Evolutionary conservation across 306 rosid species (phyloP), one percentile per base, ranked within the genome.

Genomic region (Luffa aegyptiaca): DNA sequence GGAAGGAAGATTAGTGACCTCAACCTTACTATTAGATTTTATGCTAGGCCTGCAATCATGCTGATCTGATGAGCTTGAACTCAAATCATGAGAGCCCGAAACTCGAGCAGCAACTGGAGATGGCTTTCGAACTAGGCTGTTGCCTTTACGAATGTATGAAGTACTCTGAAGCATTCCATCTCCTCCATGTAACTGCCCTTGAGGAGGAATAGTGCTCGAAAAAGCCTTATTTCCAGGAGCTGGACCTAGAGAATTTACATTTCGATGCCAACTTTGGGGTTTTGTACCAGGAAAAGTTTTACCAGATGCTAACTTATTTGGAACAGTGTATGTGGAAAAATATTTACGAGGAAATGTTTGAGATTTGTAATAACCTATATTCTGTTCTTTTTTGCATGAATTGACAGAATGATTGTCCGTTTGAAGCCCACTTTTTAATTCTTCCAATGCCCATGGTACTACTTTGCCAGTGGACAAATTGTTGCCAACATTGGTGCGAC

Each of bases 141-240:
- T 92, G 66, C 99, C 99, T 82, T 93, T 95, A 78, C 97, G 99
- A 76, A 93, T 87, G 86, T 93, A 95, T 55, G 94, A 91, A 86
- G 87, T 87, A 86, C 83, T 87, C 62, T 85, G 93, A 72, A 83
- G 35, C 51, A 85, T 90, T 69, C 83, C 89, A 80, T 87, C 86
- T 59, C 76, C 81, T 57, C 83, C 89, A 18, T 85, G 80, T 75
- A 84, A 82, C 81, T 89, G 83, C 83, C 86, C 84, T 85, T 76
- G 87, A 63, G 85, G 82, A 86, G 90, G 87, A 83, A 83, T 39
- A 56, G 62, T 48, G 70, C 85, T 87, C 39, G 81, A 64, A 21
- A 39, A 85, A 80, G 79, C 77, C 76, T 87, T 85, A 69, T 74
- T 83, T 84, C 68, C 90, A 55, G 86, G 80, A 49, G 57, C 81